Evolutionary conservation across 139 green algal species (phyloP), one percentile per base, ranked within the genome.

Genomic region (Chloropicon primus): DNA sequence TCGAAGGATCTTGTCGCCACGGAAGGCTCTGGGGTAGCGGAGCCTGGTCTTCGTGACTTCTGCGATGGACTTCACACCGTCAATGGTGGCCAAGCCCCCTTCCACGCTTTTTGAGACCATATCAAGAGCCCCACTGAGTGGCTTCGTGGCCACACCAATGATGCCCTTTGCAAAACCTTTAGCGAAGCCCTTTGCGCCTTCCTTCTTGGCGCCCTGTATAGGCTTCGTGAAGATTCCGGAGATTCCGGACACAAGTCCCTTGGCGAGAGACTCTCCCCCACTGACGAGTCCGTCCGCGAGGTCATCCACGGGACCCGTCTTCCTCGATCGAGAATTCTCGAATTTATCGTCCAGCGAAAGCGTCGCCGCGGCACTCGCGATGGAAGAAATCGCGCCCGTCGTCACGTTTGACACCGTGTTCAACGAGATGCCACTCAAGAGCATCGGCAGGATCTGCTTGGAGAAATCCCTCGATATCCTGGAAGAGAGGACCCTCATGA

Each of bases 181-280:
- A 85, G 82, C 83, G 75, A 94, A 92, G 25, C 90, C 90, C 41
- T 80, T 74, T 17, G 94, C 76, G 3, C 93, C 93, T 3, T 83
- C 78, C 62, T 84, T 54, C 79, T 89, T 80, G 0, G 89, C 90
- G 1, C 93, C 93, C 76, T 94, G 76, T 73, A 96, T 21, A 17
- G 93, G 93, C 82, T 93, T 91, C n/a, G 84, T 83, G 10, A 97
- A 78, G 2, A 97, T 85, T 25, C 93, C 93, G 22, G 83, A 85
- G 24, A 93, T 85, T 3, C 93, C 92, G 2, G 83, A 74, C 85
- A 87, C 81, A 26, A 97, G 26, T 27, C 85, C 82, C 72, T 88
- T 84, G 27, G 86, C 91, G 1, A 97, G 81, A 1, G 90, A 88
- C 0, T 84, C 82, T 24, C 83, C 87, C 2, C 93, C 93, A 82